Evolutionary conservation across 306 rosid species (phyloP), one percentile per base, ranked within the genome.

Genomic region (Fragaria iinumae): DNA sequence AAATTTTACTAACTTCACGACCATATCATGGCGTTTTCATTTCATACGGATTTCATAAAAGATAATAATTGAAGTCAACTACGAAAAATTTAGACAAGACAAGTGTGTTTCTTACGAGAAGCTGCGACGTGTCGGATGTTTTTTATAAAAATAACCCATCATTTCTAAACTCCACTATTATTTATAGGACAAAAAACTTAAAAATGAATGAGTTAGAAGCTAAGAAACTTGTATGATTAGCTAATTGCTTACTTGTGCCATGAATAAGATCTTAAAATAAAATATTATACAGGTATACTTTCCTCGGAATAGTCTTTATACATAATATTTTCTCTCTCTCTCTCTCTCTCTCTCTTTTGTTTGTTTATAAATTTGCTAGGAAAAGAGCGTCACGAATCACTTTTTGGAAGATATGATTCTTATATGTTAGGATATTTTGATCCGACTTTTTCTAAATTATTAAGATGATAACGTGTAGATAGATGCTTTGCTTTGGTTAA

Each of bases 401-500:
- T 55, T 27, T 45, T 11, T 29, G 7, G 16, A 73, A 73, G 75
- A 79, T 73, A 66, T 55, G 60, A 55, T 79, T 73, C 78, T 79
- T 66, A 12, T 48, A 29, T 52, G 1, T 66, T 53, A 2, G 50
- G 79, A 55, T 73, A 73, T 53, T 73, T 71, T 74, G 17, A 10
- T 18, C 68, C 36, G 44, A 74, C 78, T n/a, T 29, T 38, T 32
- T 14, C 27, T 36, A 49, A 6, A 70, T 14, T 41, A 20, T 53
- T 60, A 45, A 44, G 71, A 17, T 56, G 75, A 55, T 75, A 27
- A 75, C 71, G 65, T 20, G 73, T 49, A 21, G 81, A 66, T 39
- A 32, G 85, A 66, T 72, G 85, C 76, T 47, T 79, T 66, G 44
- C 43, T 48, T 23, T 71, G 21, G 41, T 45, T 80, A 55, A 75